Conservation (phyloP, 768 basidiomycete genomes). For the Amanita pseudoporphyria region DNA sequence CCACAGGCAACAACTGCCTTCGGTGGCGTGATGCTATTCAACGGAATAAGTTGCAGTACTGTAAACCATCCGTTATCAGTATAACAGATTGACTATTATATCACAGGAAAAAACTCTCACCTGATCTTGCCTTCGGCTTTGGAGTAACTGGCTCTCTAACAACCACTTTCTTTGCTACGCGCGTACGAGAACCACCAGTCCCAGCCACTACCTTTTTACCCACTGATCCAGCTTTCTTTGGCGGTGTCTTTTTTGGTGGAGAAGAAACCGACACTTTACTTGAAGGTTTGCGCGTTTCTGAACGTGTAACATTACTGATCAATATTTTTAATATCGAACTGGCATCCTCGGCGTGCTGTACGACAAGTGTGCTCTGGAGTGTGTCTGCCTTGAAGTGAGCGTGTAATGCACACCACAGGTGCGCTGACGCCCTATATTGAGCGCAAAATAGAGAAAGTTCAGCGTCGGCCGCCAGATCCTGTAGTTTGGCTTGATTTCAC, state of each 20-base stretch:
- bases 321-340: conserved; percentile 36
- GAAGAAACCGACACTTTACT: conserved; percentile 14
- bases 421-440: conserved; percentile 45
- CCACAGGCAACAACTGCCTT: conserved; percentile 12
- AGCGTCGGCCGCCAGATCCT: conserved; percentile 28
- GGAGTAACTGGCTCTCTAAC: conserved; percentile 32
- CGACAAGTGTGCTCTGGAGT: conserved; percentile 35
- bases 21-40: conserved; percentile 13
- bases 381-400: conserved; percentile 45
- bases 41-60: conserved; percentile 23
- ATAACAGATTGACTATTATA: background rate
- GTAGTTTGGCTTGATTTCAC: background rate
- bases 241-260: conserved; percentile 9
- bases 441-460: conserved; percentile 21
- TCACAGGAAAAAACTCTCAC: conserved; percentile 11
- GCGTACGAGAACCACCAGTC: background rate
- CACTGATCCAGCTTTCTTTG: background rate
- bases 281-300: conserved; percentile 10
- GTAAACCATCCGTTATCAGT: conserved; percentile 2
- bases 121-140: conserved; percentile 31
- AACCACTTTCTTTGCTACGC: conserved; percentile 9
- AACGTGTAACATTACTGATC: conserved; percentile 12
- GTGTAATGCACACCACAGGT: conserved; percentile 66
- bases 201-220: background rate
- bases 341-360: conserved; percentile 44